phyloP scores from a whole-genome alignment of 176 grass and related monocot species.

The Paspalum vaginatum region DNA sequence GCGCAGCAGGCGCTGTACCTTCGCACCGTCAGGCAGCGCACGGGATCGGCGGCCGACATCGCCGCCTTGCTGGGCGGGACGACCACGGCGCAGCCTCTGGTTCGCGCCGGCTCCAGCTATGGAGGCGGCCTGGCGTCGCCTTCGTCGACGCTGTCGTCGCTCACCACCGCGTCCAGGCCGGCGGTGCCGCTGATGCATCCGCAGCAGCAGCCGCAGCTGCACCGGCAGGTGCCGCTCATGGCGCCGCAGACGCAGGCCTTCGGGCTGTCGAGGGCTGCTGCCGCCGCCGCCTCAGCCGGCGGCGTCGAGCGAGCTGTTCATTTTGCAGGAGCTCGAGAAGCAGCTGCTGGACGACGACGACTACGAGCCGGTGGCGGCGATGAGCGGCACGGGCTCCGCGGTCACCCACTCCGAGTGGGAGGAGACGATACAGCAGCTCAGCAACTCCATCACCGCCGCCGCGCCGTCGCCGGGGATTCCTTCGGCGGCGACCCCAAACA shows the following conservation, averaged over 20 bases:
- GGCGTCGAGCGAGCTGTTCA: constrained; percentile 40
- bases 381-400: constrained; percentile 69
- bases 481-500: constrained; percentile 22
- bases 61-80: constrained; percentile 36
- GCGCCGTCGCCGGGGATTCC: constrained; percentile 20
- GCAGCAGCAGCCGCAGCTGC: constrained; percentile 40
- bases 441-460: constrained; percentile 27
- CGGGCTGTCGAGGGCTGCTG: neutral
- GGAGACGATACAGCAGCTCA: constrained; percentile 71
- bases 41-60: constrained; percentile 34
- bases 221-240: constrained; percentile 43
- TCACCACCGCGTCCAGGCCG: constrained; percentile 54
- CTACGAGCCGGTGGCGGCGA: constrained; percentile 50
- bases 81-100: constrained; percentile 29
- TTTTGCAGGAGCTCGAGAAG: constrained; percentile 85
- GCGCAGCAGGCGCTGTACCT: constrained; percentile 70
- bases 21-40: constrained; percentile 71
- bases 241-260: constrained; percentile 26
- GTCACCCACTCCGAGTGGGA: constrained; percentile 80
- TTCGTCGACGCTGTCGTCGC: constrained; percentile 60
- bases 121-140: constrained; percentile 48
- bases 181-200: constrained; percentile 35
- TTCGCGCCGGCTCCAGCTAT: constrained; percentile 46
- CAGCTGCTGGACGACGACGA: constrained; percentile 79
- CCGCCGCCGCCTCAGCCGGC: neutral